Evolutionary conservation across 352 stramenopile species (phyloP).

Genomic region (Saprolegnia parasitica): DNA sequence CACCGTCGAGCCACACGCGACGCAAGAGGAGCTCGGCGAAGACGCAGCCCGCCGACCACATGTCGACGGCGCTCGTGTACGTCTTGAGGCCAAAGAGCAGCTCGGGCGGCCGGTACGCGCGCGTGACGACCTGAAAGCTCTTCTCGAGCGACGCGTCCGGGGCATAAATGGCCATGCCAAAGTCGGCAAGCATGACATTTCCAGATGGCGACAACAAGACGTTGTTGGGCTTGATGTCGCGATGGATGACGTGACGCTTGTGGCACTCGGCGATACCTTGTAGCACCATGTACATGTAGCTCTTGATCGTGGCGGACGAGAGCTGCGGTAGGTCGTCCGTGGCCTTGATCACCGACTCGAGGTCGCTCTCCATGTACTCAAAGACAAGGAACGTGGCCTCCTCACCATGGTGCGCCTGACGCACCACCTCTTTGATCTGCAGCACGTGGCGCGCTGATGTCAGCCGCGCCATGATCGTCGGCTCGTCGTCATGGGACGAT

Average conservation of each 20-base stretch:
- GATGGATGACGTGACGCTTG: slow-evolving; percentile 52
- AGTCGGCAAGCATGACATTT: slow-evolving; percentile 72
- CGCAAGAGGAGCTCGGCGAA: slow-evolving; percentile 72
- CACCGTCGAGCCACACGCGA: slow-evolving; percentile 52
- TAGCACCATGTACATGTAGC: slow-evolving; percentile 64
- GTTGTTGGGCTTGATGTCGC: slow-evolving; percentile 82
- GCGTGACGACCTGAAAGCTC: slow-evolving; percentile 63
- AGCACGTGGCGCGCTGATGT: slow-evolving; percentile 46
- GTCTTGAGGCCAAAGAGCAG: slow-evolving; percentile 68
- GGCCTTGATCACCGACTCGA: slow-evolving; percentile 51
- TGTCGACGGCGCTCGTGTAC: slow-evolving; percentile 59
- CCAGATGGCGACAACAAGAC: slow-evolving; percentile 47
- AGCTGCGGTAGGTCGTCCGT: slow-evolving; percentile 41
- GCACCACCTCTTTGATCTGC: slow-evolving; percentile 38
- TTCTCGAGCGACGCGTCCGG: slow-evolving; percentile 30
- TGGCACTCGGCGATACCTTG: slow-evolving; percentile 58
- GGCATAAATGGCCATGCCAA: slow-evolving; percentile 60
- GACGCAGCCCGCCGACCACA: slow-evolving; percentile 78
- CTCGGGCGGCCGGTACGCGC: slow-evolving; percentile 66
- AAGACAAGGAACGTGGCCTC: slow-evolving; percentile 40
- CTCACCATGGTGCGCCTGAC: slow-evolving; percentile 8
- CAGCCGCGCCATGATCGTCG: slow-evolving; percentile 47
- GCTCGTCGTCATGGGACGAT: slow-evolving; percentile 36
- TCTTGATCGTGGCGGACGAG: slow-evolving; percentile 52
- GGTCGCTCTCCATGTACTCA: slow-evolving; percentile 76